Evolutionary conservation across 805 yeast species (phyloP), one percentile per base, ranked within the genome.

Genomic region (Teunomyces barrocoloradensis): DNA sequence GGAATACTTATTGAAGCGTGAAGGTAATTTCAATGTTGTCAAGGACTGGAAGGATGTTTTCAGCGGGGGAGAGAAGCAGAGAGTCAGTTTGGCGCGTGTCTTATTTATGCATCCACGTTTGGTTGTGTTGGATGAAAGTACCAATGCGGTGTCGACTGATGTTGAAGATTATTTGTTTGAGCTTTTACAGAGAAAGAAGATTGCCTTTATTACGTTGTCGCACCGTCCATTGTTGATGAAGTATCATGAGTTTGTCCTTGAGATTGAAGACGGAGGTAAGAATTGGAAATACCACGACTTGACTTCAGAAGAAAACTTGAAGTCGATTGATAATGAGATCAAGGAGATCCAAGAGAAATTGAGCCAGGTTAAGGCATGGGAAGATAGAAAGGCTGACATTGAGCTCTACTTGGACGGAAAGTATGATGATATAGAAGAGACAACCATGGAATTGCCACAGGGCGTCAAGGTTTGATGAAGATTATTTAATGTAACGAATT

Each of bases 11-110:
- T 74, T 89, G 40, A 82, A 81, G 46, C 78, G 97, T 61, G 81
- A 79, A 55, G 78, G 78, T 6, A 76, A 72, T 52, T 71, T 80
- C 62, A 78, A 79, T 52, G 81, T 72, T 44, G 72, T 64, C 48
- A 73, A 84, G 49, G 89, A 84, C 54, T 90, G 97, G 97, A 84
- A 84, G 59, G 95, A 87, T 61, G 85, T 90, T n/a, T 77, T 90
- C 53, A 85, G 94, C 66, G 97, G 97, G n/a, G 97, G 97, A 48
- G 97, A 90, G 64, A 85, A 89, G 67, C 97, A 90, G 71, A 81
- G 96, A 61, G 78, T 90, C 64, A 82, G 89, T 64, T 87, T 90
- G 71, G 96, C 97, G 0, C 77, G 97, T 56, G 79, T 90, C 2
- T 69, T 90, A 55, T 89, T 85, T 69, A 88, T 86, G 61, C 79